Evolutionary conservation across 371 early-diverging fungal genomes (phyloP), one percentile per base, ranked within the genome.

Genomic region (Lichtheimia ornata): DNA sequence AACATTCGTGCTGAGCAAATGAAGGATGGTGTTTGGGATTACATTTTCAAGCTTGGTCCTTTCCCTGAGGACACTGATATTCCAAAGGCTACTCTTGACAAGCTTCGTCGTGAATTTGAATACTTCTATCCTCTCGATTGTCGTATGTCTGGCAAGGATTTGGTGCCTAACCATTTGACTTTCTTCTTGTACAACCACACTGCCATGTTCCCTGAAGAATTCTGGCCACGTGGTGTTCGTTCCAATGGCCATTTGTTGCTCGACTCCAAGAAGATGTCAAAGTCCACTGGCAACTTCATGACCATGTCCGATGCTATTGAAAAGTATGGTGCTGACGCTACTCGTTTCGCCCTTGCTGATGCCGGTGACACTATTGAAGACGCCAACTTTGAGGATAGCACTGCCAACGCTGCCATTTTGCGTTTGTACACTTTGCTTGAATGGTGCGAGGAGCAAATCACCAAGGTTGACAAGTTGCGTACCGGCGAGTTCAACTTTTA

Each of bases 41-140:
- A 94, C 76, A 87, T 99, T 64, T 90, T 99, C 62, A 76, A 86
- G 49, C 85, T 90, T 40, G 94, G 85, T 27, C 79, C 87, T 2
- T 70, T 83, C 50, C 94, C 97, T n/a, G 72, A 72, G 0, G 75
- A 83, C 40, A 72, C 78, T 43, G 78, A 84, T 40, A 86, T 95
- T 50, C 62, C 67, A n/a, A 61, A 80, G 62, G 86, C 81, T 6
- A 82, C 77, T 6, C 82, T 95, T 50, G 88, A 89, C 27, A 76
- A 71, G 67, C 79, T 97, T 79, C 84, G 88, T 54, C 90, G 90
- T 61, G 94, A 95, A 77, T 99, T 97, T 72, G 82, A 92, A 59
- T 99, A 98, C 83, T 99, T 96, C 74, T 99, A 99, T 72, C 99
- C 99, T 14, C 76, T 99, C 49, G 99, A 99, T 82, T 82, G 99